phyloP scores from a whole-genome alignment of 108 stramenopile species.

The Asterionellopsis glacialis region DNA sequence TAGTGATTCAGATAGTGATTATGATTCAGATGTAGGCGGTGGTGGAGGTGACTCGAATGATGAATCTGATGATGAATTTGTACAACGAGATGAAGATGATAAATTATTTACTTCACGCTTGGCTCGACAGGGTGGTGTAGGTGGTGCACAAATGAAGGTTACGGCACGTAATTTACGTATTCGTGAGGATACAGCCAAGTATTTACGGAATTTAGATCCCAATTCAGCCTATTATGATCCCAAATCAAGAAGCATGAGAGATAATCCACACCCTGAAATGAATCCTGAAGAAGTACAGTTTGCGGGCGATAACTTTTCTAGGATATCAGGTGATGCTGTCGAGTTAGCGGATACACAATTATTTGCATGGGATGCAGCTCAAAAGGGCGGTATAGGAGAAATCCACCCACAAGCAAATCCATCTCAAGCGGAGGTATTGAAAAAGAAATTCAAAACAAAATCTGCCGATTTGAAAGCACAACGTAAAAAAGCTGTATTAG shows the following conservation, averaged over 20 bases:
- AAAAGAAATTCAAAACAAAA: slow-evolving; percentile 79
- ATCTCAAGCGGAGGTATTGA: slow-evolving; percentile 86
- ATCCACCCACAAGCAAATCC: slow-evolving; percentile 96
- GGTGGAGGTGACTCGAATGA: too few relatives aligned
- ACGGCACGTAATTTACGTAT: slow-evolving; percentile 97
- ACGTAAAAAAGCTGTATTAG: slow-evolving; percentile 83
- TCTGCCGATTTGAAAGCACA: slow-evolving; percentile 63
- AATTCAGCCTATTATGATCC: slow-evolving; percentile 96
- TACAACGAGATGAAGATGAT: slow-evolving; percentile 78
- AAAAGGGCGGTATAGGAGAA: slow-evolving; percentile 40
- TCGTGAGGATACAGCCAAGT: slow-evolving; percentile 99
- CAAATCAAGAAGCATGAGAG: slow-evolving; percentile 95
- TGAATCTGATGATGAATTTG: slow-evolving; percentile 79
- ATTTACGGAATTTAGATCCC: slow-evolving; percentile 94
- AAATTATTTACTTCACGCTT: slow-evolving; percentile 89
- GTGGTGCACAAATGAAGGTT: slow-evolving; percentile 97
- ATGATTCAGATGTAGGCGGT: slow-evolving; percentile 71
- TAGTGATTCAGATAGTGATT: slow-evolving; percentile 76
- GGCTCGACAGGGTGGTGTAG: slow-evolving; percentile 96
- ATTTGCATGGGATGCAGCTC: slow-evolving; percentile 97
- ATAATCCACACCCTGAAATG: slow-evolving; percentile 92
- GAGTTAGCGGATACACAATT: slow-evolving; percentile 87
- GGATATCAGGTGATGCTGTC: slow-evolving; percentile 90
- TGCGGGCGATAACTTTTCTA: slow-evolving; percentile 96
- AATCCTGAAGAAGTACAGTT: slow-evolving; percentile 62